Percentiles rank a stretch among this genome's conserved stretches.
Conservation (phyloP, 169 alveolate genomes). For the Amoebophrya sp. region DNA sequence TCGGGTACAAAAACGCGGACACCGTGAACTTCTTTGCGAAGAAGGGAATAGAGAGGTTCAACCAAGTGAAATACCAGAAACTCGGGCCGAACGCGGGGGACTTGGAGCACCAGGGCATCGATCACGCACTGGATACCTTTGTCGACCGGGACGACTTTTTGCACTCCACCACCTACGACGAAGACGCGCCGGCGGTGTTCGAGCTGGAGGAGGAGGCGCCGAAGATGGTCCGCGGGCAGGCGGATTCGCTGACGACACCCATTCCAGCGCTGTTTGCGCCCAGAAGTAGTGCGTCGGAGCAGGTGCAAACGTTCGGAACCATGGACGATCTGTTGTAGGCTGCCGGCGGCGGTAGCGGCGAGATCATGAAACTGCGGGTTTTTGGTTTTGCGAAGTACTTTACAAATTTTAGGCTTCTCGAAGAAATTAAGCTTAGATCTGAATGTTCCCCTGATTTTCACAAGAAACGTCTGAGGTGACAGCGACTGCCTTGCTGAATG, state of each 20-base stretch:
- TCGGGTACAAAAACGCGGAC: neutral
- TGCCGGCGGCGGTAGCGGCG: too few relatives aligned
- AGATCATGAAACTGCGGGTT: too few relatives aligned
- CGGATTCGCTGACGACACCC: neutral
- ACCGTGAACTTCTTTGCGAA: neutral
- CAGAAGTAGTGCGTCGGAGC: neutral
- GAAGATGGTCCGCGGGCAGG: neutral
- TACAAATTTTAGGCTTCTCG: too few relatives aligned
- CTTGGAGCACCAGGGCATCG: conserved; percentile 15
- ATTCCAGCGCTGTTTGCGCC: conserved; percentile 6
- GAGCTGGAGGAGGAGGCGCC: neutral
- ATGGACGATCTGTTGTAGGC: conserved; percentile 1
- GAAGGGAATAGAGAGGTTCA: neutral
- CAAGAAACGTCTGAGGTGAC: too few relatives aligned
- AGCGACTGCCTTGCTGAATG: too few relatives aligned
- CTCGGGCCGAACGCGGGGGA: neutral
- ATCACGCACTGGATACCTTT: neutral
- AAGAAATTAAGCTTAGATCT: too few relatives aligned
- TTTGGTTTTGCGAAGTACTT: too few relatives aligned
- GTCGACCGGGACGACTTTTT: neutral
- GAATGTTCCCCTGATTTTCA: too few relatives aligned
- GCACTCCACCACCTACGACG: neutral
- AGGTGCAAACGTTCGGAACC: neutral
- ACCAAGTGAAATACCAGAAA: neutral
- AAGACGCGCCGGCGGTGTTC: neutral